A percentile compares a stretch with the other conserved stretches of the same genome.
Conservation (phyloP, 805 yeast species). For the Kuraishia ogatae region DNA sequence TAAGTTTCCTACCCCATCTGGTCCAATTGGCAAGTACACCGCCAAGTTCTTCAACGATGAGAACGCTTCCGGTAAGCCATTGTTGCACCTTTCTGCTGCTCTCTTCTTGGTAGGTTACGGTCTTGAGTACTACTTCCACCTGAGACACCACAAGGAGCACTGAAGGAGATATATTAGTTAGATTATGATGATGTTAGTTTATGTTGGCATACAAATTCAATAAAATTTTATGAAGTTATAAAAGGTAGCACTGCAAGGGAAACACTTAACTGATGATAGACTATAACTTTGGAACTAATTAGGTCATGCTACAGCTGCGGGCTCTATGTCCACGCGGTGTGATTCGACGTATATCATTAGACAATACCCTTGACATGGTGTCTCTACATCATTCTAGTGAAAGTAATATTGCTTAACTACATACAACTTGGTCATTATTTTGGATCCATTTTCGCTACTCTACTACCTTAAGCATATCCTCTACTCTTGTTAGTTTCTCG, state of each 20-base stretch:
- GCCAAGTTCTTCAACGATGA: slow-evolving; percentile 81
- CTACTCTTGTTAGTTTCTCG: slow-evolving; percentile 40
- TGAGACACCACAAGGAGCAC: slow-evolving; percentile 49
- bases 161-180: slow-evolving; percentile 11
- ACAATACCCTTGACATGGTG: neutral
- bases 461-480: slow-evolving; percentile 36
- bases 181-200: neutral
- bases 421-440: neutral
- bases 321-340: too few relatives aligned
- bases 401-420: neutral
- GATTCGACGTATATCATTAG: neutral
- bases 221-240: neutral
- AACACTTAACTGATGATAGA: too few relatives aligned
- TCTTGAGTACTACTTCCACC: slow-evolving; percentile 90
- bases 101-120: slow-evolving; percentile 77
- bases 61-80: slow-evolving; percentile 77
- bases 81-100: slow-evolving; percentile 65
- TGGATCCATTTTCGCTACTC: neutral
- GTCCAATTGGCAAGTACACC: slow-evolving; percentile 69
- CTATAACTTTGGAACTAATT: too few relatives aligned
- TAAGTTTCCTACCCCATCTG: slow-evolving; percentile 60
- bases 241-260: too few relatives aligned
- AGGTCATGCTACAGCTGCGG: too few relatives aligned
- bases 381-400: neutral
- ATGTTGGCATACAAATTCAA: neutral